Conservation (phyloP, 2,329 filamentous ascomycete species). For the Xylaria sp. region DNA sequence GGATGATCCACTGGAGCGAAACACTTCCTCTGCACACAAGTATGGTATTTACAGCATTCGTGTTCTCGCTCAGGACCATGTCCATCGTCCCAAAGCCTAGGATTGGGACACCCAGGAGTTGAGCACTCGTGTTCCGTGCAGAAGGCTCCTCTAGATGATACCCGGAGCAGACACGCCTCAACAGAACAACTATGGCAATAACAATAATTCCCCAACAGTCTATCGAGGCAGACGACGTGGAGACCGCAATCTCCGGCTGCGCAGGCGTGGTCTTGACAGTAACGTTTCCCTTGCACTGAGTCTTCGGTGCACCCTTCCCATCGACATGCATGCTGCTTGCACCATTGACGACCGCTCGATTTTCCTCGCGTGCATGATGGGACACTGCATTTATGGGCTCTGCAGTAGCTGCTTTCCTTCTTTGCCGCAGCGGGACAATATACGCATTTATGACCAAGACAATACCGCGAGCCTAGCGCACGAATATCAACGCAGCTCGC, state of each 20-base stretch:
- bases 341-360: not conserved
- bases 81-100: conserved; percentile 6
- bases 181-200: conserved; percentile 11
- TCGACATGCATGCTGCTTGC: conserved; percentile 5
- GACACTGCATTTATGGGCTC: not conserved
- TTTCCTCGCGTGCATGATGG: not conserved
- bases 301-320: not conserved
- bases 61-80: not conserved
- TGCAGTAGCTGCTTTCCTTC: not conserved
- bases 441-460: conserved; percentile 6
- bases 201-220: conserved; percentile 11
- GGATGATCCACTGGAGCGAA: not conserved
- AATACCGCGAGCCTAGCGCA: not conserved
- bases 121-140: conserved; percentile 10
- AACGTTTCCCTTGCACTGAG: not conserved
- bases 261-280: conserved; percentile 11
- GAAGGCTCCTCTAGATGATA: not conserved
- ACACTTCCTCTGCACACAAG: conserved; percentile 12
- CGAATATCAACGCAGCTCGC: conserved; percentile 4
- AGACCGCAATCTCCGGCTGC: not conserved
- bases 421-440: not conserved
- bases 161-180: conserved; percentile 1
- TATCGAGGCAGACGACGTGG: not conserved
- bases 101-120: conserved; percentile 8
- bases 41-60: conserved; percentile 16